phyloP scores from a whole-genome alignment of 2,329 filamentous ascomycete species.

The Penicillium sp. region DNA sequence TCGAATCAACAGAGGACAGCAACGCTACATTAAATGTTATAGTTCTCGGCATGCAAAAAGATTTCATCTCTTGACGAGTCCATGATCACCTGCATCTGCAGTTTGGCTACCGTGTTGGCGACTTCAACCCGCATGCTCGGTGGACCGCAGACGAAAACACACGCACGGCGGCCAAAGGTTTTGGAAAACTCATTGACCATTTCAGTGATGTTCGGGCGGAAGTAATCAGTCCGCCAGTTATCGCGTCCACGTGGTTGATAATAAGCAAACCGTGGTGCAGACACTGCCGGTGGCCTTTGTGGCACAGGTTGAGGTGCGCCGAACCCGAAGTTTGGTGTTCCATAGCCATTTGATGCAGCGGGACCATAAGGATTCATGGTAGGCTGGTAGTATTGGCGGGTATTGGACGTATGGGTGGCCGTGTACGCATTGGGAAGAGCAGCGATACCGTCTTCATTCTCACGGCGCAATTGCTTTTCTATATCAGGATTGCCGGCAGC shows the following conservation, averaged over 20 bases:
- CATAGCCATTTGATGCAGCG: neutral
- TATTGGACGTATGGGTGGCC: conserved; percentile 21
- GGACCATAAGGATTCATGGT: conserved; percentile 6
- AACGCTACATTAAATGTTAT: conserved; percentile 65
- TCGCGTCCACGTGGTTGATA: conserved; percentile 57
- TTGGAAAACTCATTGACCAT: conserved; percentile 81
- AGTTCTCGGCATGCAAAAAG: conserved; percentile 93
- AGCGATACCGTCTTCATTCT: conserved; percentile 82
- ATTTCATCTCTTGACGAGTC: conserved; percentile 81
- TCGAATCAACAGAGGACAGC: conserved; percentile 13
- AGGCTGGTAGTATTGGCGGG: conserved; percentile 21
- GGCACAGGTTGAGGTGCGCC: conserved; percentile 81
- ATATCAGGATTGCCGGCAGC: conserved; percentile 75
- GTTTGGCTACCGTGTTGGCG: conserved; percentile 74
- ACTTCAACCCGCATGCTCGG: conserved; percentile 84
- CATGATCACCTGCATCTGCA: conserved; percentile 82
- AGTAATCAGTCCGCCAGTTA: conserved; percentile 91
- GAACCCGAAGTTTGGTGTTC: conserved; percentile 65
- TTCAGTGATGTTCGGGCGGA: conserved; percentile 80
- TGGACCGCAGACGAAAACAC: conserved; percentile 91
- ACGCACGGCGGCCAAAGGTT: conserved; percentile 77
- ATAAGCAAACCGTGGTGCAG: conserved; percentile 83
- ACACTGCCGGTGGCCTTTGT: conserved; percentile 78
- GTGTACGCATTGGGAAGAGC: conserved; percentile 64
- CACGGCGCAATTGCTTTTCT: conserved; percentile 74